Conservation (phyloP, 2,329 filamentous ascomycete species). For the Didymella segeticola region DNA sequence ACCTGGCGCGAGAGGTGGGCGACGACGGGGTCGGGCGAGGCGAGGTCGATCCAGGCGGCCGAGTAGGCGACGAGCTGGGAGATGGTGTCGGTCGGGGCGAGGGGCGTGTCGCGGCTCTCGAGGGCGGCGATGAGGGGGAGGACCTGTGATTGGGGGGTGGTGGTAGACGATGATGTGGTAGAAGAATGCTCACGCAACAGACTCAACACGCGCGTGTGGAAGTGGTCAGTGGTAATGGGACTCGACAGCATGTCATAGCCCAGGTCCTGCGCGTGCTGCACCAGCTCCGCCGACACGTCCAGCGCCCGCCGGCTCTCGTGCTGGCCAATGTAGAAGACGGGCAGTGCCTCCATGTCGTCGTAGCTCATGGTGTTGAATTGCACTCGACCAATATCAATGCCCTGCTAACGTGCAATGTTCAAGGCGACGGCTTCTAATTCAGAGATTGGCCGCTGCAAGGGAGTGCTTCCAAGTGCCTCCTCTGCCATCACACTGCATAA, state of each 20-base stretch:
- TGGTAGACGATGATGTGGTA: too few species aligned
- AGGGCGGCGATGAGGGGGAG: constrained; percentile 65
- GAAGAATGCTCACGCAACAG: constrained; percentile 66
- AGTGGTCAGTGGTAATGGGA: constrained; percentile 77
- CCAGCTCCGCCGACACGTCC: constrained; percentile 68
- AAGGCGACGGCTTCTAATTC: too few species aligned
- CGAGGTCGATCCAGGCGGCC: constrained; percentile 93
- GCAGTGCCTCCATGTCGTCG: constrained; percentile 47
- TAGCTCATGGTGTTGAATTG: constrained; percentile 12
- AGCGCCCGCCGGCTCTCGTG: constrained; percentile 70
- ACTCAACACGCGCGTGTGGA: constrained; percentile 71
- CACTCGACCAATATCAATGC: too few species aligned
- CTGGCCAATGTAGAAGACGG: constrained; percentile 73
- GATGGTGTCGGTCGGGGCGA: constrained; percentile 72
- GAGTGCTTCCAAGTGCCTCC: too few species aligned
- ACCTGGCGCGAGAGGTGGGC: constrained; percentile 88
- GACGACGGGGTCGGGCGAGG: constrained; percentile 80
- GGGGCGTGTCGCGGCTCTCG: constrained; percentile 77
- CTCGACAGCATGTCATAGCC: constrained; percentile 81
- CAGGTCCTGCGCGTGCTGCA: constrained; percentile 71
- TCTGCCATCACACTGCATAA: too few species aligned
- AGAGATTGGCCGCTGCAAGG: too few species aligned
- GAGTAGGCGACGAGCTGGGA: constrained; percentile 77
- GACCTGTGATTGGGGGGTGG: constrained; percentile 49
- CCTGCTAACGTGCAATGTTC: too few species aligned